A percentile compares a stretch with the other conserved stretches of the same genome.
Evolutionary conservation across 495 filamentous ascomycete genomes (phyloP).

Genomic region (Amphirosellinia nigrospora): DNA sequence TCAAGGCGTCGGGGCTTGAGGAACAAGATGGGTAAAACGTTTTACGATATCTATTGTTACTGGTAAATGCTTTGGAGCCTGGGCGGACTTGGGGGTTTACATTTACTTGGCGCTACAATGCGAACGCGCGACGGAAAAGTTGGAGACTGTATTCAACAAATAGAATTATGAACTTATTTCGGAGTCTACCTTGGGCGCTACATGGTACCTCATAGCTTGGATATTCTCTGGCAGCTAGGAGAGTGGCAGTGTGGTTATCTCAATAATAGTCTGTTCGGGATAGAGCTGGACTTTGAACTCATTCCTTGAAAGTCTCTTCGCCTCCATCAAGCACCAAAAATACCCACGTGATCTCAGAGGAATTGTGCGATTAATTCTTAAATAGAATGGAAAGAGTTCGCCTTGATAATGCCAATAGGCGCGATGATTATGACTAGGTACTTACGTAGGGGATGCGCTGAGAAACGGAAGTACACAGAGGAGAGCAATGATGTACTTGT

Average conservation of each 20-base stretch:
- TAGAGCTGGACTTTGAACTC: background rate
- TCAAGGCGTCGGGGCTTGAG: background rate
- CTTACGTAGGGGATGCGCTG: too few relatives aligned
- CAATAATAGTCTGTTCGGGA: background rate
- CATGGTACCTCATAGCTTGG: background rate
- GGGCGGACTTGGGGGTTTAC: background rate
- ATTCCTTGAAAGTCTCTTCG: background rate
- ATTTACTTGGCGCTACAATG: background rate
- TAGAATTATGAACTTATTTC: background rate
- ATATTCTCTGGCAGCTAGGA: background rate
- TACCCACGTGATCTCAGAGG: background rate
- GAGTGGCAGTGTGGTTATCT: background rate
- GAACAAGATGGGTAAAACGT: background rate
- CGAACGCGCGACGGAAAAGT: background rate
- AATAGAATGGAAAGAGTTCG: background rate
- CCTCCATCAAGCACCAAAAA: background rate
- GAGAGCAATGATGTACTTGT: background rate
- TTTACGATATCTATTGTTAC: background rate
- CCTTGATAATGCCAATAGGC: background rate
- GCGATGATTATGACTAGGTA: too few relatives aligned
- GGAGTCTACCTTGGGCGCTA: background rate
- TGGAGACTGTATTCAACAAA: background rate
- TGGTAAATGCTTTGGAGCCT: background rate
- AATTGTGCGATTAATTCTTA: background rate
- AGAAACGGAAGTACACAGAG: background rate